Evolutionary conservation across 176 grass and related monocot genomes (phyloP).

Genomic region (Tillandsia leiboldiana): DNA sequence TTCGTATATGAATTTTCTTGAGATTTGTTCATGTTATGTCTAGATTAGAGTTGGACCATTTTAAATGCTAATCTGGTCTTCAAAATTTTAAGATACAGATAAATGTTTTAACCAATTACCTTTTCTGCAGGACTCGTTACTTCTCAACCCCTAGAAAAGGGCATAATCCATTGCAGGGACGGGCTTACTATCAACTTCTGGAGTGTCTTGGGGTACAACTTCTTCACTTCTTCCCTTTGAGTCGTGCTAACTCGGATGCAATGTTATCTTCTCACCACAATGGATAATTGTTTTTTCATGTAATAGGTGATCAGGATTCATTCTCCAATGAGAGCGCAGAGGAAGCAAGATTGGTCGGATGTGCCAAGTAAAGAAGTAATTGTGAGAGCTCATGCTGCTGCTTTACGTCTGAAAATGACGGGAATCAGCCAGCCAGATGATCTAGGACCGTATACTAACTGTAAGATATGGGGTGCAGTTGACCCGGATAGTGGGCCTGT

Average conservation of each 20-base stretch:
- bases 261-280: neutral
- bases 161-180: conserved; percentile 92
- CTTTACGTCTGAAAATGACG: conserved; percentile 50
- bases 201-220: conserved; percentile 88
- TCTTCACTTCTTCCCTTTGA: neutral
- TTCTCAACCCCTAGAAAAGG: conserved; percentile 80
- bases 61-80: neutral
- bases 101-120: conserved; percentile 7
- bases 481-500: conserved; percentile 45
- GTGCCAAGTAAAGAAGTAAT: conserved; percentile 72
- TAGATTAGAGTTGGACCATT: conserved; percentile 1
- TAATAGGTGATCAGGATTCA: conserved; percentile 73
- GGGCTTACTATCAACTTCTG: conserved; percentile 96
- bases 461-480: conserved; percentile 82
- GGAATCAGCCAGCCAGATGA: conserved; percentile 37
- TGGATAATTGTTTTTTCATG: conserved; percentile 7
- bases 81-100: neutral
- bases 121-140: conserved; percentile 70
- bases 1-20: neutral
- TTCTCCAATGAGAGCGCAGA: conserved; percentile 84
- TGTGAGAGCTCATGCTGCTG: conserved; percentile 48
- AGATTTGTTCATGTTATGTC: neutral
- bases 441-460: conserved; percentile 62
- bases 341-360: conserved; percentile 75
- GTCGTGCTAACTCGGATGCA: neutral